Conservation (phyloP, 169 alveolate species). For the Plasmodium falciparum region DNA sequence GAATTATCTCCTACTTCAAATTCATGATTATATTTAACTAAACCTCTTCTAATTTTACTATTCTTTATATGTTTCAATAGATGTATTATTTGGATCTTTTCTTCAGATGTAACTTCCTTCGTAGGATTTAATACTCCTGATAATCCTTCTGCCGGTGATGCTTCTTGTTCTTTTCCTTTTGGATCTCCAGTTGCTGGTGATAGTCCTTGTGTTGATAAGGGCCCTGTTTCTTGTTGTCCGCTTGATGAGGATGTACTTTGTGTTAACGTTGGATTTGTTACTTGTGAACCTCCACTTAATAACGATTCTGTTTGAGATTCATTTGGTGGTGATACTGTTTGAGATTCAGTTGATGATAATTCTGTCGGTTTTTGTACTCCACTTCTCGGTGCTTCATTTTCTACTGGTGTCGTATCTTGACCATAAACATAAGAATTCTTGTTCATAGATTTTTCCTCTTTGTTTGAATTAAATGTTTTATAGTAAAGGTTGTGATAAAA, state of each 20-base stretch:
- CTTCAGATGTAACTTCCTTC: background rate
- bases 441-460: background rate
- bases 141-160: background rate
- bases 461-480: background rate
- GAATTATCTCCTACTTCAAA: conserved; percentile 7
- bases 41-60: conserved; percentile 8
- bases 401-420: background rate
- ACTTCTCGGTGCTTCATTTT: background rate
- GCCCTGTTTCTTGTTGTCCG: too few relatives aligned
- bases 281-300: too few relatives aligned
- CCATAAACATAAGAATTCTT: background rate
- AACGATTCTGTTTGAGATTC: too few relatives aligned
- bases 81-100: conserved; percentile 20
- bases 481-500: conserved; percentile 13
- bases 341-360: too few relatives aligned
- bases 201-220: background rate
- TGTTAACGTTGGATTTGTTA: background rate
- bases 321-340: too few relatives aligned
- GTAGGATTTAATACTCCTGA: background rate
- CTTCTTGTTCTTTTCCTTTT: too few relatives aligned
- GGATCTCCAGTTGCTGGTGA: too few relatives aligned
- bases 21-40: conserved; percentile 36
- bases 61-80: conserved; percentile 37
- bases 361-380: too few relatives aligned
- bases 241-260: background rate